A percentile compares a stretch with the other conserved stretches of the same genome.
Evolutionary conservation across 2,329 filamentous ascomycete species (phyloP).

Genomic region (Aspergillus latus): DNA sequence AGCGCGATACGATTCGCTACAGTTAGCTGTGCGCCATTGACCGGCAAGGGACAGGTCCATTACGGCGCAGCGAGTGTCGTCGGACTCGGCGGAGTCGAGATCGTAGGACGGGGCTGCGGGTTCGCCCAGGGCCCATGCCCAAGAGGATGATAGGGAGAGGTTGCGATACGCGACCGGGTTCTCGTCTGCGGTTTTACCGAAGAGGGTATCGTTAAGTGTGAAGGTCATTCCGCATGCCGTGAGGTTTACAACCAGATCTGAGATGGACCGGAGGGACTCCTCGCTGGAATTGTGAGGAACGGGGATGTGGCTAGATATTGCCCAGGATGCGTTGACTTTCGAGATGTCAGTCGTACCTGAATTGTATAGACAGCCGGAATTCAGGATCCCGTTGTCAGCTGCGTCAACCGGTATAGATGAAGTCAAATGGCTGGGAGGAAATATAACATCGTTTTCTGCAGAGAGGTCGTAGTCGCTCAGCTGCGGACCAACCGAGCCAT

Average conservation of each 20-base stretch:
- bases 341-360: conserved; percentile 43
- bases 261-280: conserved; percentile 32
- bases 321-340: conserved; percentile 56
- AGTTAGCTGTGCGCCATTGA: conserved; percentile 61
- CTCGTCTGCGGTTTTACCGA: conserved; percentile 51
- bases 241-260: conserved; percentile 38
- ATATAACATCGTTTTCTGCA: conserved; percentile 54
- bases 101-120: conserved; percentile 44
- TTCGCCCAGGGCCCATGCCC: conserved; percentile 61
- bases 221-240: conserved; percentile 63
- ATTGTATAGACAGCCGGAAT: conserved; percentile 56
- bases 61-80: conserved; percentile 56
- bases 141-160: conserved; percentile 53
- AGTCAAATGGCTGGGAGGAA: conserved; percentile 49
- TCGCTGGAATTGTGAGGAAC: conserved; percentile 28
- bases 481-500: conserved; percentile 58
- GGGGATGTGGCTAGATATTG: conserved; percentile 34
- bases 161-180: conserved; percentile 50
- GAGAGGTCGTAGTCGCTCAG: conserved; percentile 57
- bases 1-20: conserved; percentile 50
- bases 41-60: conserved; percentile 51
- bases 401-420: conserved; percentile 36
- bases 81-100: conserved; percentile 26
- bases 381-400: conserved; percentile 43
- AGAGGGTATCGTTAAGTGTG: conserved; percentile 57